phyloP scores from a whole-genome alignment of 495 filamentous ascomycete genomes.

The Neurospora discreta region DNA sequence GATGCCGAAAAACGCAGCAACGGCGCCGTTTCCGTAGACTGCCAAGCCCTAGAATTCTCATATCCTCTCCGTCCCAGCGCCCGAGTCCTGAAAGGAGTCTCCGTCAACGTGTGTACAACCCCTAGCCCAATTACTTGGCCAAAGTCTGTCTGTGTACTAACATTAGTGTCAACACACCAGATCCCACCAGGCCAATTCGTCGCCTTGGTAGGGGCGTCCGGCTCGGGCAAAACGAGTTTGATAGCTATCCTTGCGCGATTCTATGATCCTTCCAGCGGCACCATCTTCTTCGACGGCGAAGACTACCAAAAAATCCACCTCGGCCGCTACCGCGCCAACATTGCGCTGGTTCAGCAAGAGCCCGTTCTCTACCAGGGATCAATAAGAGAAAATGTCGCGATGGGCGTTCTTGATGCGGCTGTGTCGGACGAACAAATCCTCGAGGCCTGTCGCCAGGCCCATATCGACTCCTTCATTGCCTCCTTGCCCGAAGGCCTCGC shows the following conservation, averaged over 20 bases:
- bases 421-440: constrained; percentile 32
- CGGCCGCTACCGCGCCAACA: constrained; percentile 29
- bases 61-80: constrained; percentile 38
- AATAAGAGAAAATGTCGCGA: constrained; percentile 46
- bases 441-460: constrained; percentile 45
- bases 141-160: background rate
- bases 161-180: background rate
- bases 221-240: constrained; percentile 36
- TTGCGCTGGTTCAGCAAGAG: constrained; percentile 49
- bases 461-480: constrained; percentile 48
- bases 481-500: constrained; percentile 47
- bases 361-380: constrained; percentile 42
- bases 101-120: constrained; percentile 37
- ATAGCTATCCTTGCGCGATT: constrained; percentile 51
- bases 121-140: background rate
- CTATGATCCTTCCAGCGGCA: constrained; percentile 46
- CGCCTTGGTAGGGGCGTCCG: constrained; percentile 48
- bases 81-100: constrained; percentile 44
- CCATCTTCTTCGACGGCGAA: constrained; percentile 35
- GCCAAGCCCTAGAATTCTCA: constrained; percentile 40
- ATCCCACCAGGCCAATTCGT: constrained; percentile 44
- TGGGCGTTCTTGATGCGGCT: constrained; percentile 25
- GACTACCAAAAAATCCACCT: constrained; percentile 29
- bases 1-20: constrained; percentile 9
- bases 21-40: constrained; percentile 37